Percentiles rank a stretch among this genome's conserved stretches.
Evolutionary conservation across 441 rosid genomes (phyloP).

Genomic region (Gossypium gossypioides): DNA sequence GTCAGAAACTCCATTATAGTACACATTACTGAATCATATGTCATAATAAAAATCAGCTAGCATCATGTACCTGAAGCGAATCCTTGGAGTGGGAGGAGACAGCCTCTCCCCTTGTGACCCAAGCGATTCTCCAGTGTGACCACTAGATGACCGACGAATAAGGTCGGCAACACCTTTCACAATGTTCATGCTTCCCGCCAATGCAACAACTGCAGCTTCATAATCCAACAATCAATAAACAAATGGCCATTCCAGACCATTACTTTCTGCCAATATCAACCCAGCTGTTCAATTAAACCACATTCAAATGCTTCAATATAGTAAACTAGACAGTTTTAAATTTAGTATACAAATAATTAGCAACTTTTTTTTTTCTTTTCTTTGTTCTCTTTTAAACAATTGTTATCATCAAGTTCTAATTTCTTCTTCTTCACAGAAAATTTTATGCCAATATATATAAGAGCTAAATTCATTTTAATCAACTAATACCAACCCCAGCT

Average conservation of each 20-base stretch:
- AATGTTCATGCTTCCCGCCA: constrained; percentile 48
- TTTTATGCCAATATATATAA: background rate
- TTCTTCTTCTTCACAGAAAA: background rate
- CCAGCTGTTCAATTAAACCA: constrained; percentile 2
- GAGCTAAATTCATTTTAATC: background rate
- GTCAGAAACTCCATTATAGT: background rate
- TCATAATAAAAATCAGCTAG: background rate
- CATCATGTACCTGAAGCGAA: constrained; percentile 45
- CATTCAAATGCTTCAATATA: background rate
- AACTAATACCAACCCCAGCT: background rate
- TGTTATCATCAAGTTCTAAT: background rate
- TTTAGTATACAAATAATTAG: constrained; percentile 1
- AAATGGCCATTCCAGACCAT: constrained; percentile 21
- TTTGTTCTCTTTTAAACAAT: background rate
- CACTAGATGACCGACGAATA: constrained; percentile 52
- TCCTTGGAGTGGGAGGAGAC: constrained; percentile 46
- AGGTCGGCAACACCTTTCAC: constrained; percentile 78
- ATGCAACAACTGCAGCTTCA: constrained; percentile 21
- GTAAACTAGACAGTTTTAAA: background rate
- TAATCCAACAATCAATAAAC: constrained; percentile 5
- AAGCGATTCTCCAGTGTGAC: constrained; percentile 35
- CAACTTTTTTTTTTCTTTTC: background rate
- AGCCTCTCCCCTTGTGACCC: constrained; percentile 36
- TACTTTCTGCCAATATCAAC: background rate
- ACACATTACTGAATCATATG: background rate